Conservation (phyloP, 2,329 filamentous ascomycete genomes). For the Ilyonectria robusta region DNA sequence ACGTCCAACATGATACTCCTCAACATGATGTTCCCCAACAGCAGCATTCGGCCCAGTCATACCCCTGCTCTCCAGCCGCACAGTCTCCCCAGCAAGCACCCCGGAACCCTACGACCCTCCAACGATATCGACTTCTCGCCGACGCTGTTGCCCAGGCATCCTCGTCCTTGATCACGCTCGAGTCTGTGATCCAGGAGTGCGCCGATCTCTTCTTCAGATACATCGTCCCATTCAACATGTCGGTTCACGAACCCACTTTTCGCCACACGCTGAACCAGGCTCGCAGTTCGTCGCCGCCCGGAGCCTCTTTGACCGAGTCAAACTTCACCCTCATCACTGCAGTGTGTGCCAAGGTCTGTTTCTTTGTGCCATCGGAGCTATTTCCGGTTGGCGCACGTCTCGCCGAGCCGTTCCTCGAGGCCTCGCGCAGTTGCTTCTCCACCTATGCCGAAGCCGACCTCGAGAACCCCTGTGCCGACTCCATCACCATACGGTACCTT, state of each 20-base stretch:
- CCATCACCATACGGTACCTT: neutral
- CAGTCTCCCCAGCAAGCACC: neutral
- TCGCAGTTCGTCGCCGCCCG: neutral
- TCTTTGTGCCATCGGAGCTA: neutral
- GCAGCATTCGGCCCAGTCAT: neutral
- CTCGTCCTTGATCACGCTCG: neutral
- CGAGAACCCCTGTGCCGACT: neutral
- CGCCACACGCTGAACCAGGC: neutral
- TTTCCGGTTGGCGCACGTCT: neutral
- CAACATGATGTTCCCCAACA: no score
- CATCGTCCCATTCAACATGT: constrained; percentile 1
- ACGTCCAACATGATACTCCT: neutral
- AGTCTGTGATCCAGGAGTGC: neutral
- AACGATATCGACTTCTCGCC: constrained; percentile 3
- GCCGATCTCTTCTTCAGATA: neutral
- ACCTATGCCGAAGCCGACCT: neutral
- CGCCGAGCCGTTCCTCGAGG: neutral
- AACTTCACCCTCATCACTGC: constrained; percentile 1
- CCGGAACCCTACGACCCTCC: neutral
- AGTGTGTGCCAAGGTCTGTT: constrained; percentile 6
- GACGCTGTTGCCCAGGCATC: neutral
- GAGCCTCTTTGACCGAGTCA: neutral
- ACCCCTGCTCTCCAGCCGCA: neutral
- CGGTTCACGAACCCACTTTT: neutral
- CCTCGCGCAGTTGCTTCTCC: neutral